Evolutionary conservation across 2,329 filamentous ascomycete species (phyloP).

Genomic region (Mollisiaceae sp.): DNA sequence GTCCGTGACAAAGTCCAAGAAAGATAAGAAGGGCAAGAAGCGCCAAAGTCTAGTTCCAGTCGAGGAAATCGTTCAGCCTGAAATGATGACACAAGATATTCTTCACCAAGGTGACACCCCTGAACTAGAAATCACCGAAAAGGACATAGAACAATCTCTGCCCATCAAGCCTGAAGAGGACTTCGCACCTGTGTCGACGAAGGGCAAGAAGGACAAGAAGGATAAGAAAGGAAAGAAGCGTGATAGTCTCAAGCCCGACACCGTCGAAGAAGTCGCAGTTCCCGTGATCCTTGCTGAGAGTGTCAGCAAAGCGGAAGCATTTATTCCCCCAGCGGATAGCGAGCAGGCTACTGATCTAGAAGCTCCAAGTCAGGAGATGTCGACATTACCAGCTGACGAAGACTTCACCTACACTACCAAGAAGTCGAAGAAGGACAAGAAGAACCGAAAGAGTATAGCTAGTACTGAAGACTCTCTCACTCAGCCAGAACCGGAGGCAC

Average conservation of each 20-base stretch:
- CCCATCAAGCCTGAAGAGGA: conserved; percentile 24
- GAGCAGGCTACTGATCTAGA: neutral
- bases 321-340: neutral
- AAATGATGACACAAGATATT: conserved; percentile 12
- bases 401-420: conserved; percentile 23
- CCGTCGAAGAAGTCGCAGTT: conserved; percentile 14
- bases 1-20: conserved; percentile 28
- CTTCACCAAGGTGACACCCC: conserved; percentile 3
- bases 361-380: neutral
- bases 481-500: neutral
- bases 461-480: neutral
- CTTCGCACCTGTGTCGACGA: conserved; percentile 26
- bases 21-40: conserved; percentile 34
- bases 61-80: conserved; percentile 5
- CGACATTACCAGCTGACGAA: conserved; percentile 14
- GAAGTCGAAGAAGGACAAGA: conserved; percentile 30
- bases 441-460: conserved; percentile 12
- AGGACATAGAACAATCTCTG: conserved; percentile 14
- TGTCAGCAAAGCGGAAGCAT: neutral
- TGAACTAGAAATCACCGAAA: neutral
- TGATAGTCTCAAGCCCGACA: conserved; percentile 16
- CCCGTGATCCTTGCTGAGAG: neutral
- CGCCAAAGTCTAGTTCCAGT: conserved; percentile 19
- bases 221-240: conserved; percentile 34
- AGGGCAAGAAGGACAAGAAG: conserved; percentile 33